Conservation (phyloP, 495 filamentous ascomycete species). For the Penicillium longicatenatum region DNA sequence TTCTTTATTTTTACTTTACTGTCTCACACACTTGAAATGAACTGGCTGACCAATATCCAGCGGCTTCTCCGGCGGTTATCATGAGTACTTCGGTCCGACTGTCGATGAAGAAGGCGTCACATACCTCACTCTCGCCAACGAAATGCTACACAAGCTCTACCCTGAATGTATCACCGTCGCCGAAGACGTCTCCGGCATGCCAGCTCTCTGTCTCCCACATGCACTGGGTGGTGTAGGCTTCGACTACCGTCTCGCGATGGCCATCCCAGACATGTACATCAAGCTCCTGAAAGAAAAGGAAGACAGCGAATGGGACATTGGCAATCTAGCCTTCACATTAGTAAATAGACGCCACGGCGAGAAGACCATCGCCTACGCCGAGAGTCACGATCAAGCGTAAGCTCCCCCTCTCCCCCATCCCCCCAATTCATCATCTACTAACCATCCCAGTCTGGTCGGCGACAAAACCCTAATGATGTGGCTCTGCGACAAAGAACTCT, state of each 20-base stretch:
- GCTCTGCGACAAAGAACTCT: slow-evolving; percentile 95
- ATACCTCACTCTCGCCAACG: slow-evolving; percentile 95
- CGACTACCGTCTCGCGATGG: slow-evolving; percentile 97
- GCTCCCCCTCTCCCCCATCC: slow-evolving; percentile 30
- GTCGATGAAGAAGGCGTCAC: slow-evolving; percentile 97
- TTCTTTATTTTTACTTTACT: not conserved
- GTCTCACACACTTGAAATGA: slow-evolving; percentile 2
- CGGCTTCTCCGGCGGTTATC: slow-evolving; percentile 96
- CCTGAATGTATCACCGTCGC: slow-evolving; percentile 88
- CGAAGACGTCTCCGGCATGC: slow-evolving; percentile 98
- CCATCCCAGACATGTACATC: slow-evolving; percentile 98
- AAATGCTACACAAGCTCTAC: slow-evolving; percentile 89
- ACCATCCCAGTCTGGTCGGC: slow-evolving; percentile 75
- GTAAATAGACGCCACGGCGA: slow-evolving; percentile 94
- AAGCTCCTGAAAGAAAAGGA: slow-evolving; percentile 93
- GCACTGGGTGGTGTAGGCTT: slow-evolving; percentile 90
- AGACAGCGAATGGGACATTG: slow-evolving; percentile 93
- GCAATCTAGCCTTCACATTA: slow-evolving; percentile 77
- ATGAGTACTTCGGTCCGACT: slow-evolving; percentile 90
- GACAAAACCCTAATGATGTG: slow-evolving; percentile 97
- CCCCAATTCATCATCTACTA: slow-evolving; percentile 20
- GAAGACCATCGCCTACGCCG: slow-evolving; percentile 97
- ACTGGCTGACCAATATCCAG: slow-evolving; percentile 43
- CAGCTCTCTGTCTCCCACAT: slow-evolving; percentile 83
- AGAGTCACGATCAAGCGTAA: slow-evolving; percentile 98